Evolutionary conservation across 768 basidiomycete genomes (phyloP).

Genomic region (Termitomyces sp.): DNA sequence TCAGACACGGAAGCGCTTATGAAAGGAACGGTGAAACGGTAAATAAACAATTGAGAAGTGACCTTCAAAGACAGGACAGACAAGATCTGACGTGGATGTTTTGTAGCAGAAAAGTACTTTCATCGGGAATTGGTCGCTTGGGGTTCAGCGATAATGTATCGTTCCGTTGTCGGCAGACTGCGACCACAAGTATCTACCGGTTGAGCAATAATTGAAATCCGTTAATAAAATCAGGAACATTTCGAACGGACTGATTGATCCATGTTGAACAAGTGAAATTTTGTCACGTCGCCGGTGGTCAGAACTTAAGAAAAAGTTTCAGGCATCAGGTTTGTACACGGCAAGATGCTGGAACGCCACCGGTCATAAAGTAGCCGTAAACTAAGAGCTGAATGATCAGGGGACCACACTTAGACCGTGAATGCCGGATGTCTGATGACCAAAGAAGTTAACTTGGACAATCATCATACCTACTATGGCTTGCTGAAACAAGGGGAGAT

Average conservation of each 20-base stretch:
- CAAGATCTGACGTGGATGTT: background rate
- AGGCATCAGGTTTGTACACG: background rate
- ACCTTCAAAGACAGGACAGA: background rate
- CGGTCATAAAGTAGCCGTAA: conserved; percentile 7
- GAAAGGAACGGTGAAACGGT: background rate
- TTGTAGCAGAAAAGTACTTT: background rate
- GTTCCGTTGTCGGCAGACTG: background rate
- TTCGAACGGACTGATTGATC: background rate
- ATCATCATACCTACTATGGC: background rate
- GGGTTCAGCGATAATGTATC: background rate
- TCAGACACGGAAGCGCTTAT: background rate
- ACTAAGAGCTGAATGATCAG: background rate
- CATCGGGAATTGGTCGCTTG: background rate
- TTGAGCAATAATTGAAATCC: background rate
- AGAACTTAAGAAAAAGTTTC: background rate
- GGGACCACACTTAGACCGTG: background rate
- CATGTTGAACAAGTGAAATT: background rate
- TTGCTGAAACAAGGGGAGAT: conserved; percentile 7
- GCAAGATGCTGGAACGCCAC: conserved; percentile 8
- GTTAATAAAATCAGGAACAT: background rate
- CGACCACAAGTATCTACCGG: background rate
- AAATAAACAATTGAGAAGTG: background rate
- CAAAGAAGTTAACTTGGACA: background rate
- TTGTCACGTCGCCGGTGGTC: background rate
- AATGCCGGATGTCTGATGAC: conserved; percentile 10